Base-by-base conservation (phyloP, 768 basidiomycete species). In the Mrakia hoshinonis region DNA sequence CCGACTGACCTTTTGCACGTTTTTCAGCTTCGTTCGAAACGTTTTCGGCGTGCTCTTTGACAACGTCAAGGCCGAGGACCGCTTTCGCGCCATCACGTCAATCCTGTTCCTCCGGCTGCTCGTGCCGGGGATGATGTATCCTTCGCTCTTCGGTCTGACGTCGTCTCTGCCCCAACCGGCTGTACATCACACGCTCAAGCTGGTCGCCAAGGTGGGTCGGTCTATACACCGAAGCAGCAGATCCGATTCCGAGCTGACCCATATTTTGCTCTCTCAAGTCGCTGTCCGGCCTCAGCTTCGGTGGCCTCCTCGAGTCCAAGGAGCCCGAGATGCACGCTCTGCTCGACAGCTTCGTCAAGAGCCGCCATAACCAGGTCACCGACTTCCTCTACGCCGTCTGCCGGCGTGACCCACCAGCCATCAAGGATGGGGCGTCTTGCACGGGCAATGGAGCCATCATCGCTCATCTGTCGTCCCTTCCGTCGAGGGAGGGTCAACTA, bases 311-410 rank as follows among this genome's bases (percentile, higher is more conserved):
- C 0, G 67, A 58, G 6, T 34, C 58, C 24, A 68, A 68, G 43
- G 52, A 68, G 43, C 67, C 67, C 12, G 67, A 68, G 55, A 68
- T 68, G 67, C 43, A 55, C 22, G n/a, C 52, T 15, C 31, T 31
- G 43, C 36, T 29, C 10, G 51, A 31, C 34, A 34, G 34, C 18
- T 68, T 68, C 31, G 67, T 54, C 46, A 55, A 31, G n/a, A 38
- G 39, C 18, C 67, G 67, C 9, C 67, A 60, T 24, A 39, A 68
- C 3, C 54, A 68, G 55, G 67, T 68, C 22, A 43, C 46, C 55
- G 67, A 68, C 67, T 68, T 68, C 43, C 54, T 68, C 43, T 39
- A 26, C n/a, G 55, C 43, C 55, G 43, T 68, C 54, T 58, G 52
- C 26, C 54, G 54, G 11, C 38, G 46, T 15, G 67, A 58, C 20